phyloP scores from a whole-genome alignment of 768 basidiomycete genomes.

The Tylopilus cervinicoccineus region DNA sequence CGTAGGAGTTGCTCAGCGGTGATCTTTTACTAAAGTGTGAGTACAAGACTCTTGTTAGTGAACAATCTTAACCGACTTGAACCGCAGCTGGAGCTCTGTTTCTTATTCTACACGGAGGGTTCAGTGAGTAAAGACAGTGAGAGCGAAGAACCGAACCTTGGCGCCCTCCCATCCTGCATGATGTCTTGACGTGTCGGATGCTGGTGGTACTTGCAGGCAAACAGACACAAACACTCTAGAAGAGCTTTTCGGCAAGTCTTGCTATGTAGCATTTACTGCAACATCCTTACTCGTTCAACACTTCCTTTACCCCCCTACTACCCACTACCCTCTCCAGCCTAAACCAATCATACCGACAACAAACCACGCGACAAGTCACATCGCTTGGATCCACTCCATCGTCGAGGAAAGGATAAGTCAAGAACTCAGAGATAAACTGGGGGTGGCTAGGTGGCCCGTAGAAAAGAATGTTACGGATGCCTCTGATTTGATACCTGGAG shows the following conservation, averaged over 20 bases:
- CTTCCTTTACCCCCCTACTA: conserved; percentile 18
- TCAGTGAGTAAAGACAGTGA: neutral
- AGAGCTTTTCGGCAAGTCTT: too few species aligned
- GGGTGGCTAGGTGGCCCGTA: conserved; percentile 90
- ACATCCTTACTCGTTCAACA: conserved; percentile 8
- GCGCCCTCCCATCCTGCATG: conserved; percentile 82
- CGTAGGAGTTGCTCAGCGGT: conserved; percentile 97
- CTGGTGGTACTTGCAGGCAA: neutral
- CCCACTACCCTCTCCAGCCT: conserved; percentile 72
- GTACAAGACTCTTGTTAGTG: neutral
- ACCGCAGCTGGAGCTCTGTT: conserved; percentile 94
- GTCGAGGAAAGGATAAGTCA: conserved; percentile 89
- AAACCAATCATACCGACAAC: conserved; percentile 88
- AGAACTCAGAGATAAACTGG: conserved; percentile 86
- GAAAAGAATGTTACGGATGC: conserved; percentile 89
- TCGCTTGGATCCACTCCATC: conserved; percentile 84
- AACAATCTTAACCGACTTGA: conserved; percentile 51
- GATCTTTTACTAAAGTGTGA: conserved; percentile 53
- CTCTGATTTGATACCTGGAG: conserved; percentile 86
- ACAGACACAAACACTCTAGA: conserved; percentile 20
- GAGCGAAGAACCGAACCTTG: conserved; percentile 45
- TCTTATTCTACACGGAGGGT: conserved; percentile 64
- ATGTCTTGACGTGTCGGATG: conserved; percentile 1
- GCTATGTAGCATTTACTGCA: too few species aligned
- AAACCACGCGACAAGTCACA: conserved; percentile 76